Evolutionary conservation across 1,284 basidiomycete species (phyloP), one percentile per base, ranked within the genome.

Genomic region (Cryptococcus sp.): DNA sequence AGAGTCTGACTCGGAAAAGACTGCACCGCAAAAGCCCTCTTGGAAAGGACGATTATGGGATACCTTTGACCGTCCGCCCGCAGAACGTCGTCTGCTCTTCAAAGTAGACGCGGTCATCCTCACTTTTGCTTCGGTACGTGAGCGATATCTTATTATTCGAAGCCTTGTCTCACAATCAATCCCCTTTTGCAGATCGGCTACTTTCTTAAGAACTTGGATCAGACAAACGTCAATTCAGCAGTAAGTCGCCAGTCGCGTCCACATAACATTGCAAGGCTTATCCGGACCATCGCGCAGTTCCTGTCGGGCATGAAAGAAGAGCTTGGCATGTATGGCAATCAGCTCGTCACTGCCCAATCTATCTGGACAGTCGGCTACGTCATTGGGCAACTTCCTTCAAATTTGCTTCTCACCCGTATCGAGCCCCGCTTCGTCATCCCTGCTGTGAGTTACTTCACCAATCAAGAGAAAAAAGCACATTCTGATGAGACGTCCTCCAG

Each of bases 241-340:
- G 63, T 70, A 39, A 50, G 58, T 58, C n/a, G 3, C 22, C 5
- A 40, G n/a, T n/a, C 41, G 8, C 41, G 11, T 16, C 22, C 13
- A n/a, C 41, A 15, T 2, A 8, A 10, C 41, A 44, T 19, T 11
- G 29, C 29, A 2, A 34, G 29, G 29, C 29, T 34, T 34, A 34
- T 15, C 39, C 6, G 4, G 25, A 16, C 11, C 38, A 38, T 47
- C 20, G 16, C 51, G 39, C 46, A 58, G 53, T 63, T 57, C 51
- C 49, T 61, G n/a, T 55, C 58, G 1, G 89, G 89, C 8, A 89
- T 91, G 87, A 85, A 83, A 64, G 86, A 89, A 73, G 87, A 88
- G 39, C 64, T 72, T 5, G 39, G 46, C 53, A 66, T 73, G 68
- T 67, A 61, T 25, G 58, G 62, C 26, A 61, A 75, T 54, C 55